phyloP scores from a whole-genome alignment of 2,329 filamentous ascomycete genomes.

The Cadophora luteo-olivacea region DNA sequence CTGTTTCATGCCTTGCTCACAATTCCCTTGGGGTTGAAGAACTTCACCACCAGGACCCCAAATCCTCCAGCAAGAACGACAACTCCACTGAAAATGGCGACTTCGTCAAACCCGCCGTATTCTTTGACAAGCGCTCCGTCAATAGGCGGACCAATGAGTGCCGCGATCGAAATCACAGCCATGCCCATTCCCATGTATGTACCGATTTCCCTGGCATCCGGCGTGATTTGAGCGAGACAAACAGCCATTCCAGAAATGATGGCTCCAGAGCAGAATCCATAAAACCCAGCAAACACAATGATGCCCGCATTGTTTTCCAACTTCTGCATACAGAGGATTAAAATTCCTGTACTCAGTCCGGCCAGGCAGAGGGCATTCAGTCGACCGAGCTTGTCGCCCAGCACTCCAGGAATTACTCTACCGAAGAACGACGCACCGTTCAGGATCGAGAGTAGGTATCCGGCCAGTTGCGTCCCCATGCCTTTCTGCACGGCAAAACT shows the following conservation, averaged over 20 bases:
- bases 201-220: conserved; percentile 71
- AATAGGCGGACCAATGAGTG: conserved; percentile 71
- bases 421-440: conserved; percentile 46
- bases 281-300: conserved; percentile 43
- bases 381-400: conserved; percentile 45
- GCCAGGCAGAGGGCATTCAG: conserved; percentile 43
- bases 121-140: conserved; percentile 64
- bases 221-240: conserved; percentile 49
- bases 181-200: conserved; percentile 72
- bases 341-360: conserved; percentile 39
- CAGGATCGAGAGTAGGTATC: conserved; percentile 36
- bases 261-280: conserved; percentile 46
- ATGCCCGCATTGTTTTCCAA: conserved; percentile 39
- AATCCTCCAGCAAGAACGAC: conserved; percentile 35
- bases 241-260: conserved; percentile 42
- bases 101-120: conserved; percentile 51
- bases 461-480: conserved; percentile 36
- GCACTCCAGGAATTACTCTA: conserved; percentile 45
- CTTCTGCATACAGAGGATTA: conserved; percentile 43
- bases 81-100: conserved; percentile 38
- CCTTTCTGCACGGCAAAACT: conserved; percentile 40
- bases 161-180: conserved; percentile 66
- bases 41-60: conserved; percentile 22
- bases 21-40: conserved; percentile 23
- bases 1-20: conserved; percentile 22